Conservation (phyloP, 306 rosid species). For the Castanea crenata region DNA sequence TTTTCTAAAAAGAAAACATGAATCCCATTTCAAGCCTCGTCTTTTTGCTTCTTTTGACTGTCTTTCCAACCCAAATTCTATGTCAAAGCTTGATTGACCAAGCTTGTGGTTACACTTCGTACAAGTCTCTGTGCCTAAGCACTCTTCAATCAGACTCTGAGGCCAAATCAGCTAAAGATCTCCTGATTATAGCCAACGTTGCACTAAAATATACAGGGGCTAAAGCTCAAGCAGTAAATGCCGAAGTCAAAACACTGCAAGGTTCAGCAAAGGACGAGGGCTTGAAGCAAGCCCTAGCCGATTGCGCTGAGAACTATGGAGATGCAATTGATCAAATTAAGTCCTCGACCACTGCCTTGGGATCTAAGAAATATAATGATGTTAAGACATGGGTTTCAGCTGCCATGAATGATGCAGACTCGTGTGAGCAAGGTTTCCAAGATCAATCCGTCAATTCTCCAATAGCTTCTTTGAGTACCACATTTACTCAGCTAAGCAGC, state of each 20-base stretch:
- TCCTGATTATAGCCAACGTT: background rate
- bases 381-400: slow-evolving; percentile 14
- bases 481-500: slow-evolving; percentile 1
- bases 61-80: background rate
- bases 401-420: slow-evolving; percentile 1
- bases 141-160: background rate
- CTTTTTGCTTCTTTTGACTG: background rate
- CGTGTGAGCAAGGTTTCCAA: slow-evolving; percentile 12
- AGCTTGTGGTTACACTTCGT: background rate
- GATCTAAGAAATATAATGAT: background rate
- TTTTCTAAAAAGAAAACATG: background rate
- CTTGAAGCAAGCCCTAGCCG: background rate
- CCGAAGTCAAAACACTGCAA: background rate
- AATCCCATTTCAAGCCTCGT: background rate
- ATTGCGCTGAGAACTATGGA: slow-evolving; percentile 6
- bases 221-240: background rate
- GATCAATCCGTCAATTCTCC: background rate
- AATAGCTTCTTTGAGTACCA: background rate
- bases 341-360: background rate
- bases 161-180: background rate
- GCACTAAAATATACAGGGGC: background rate
- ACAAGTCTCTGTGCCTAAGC: background rate
- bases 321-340: slow-evolving; percentile 1
- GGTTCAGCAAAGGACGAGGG: background rate
- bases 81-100: background rate